These are phyloP conservation scores for Iodosphaeria phyllophila DNA, from an alignment of 2,329 filamentous ascomycete genomes.

Conservation along the genomic window DNA sequence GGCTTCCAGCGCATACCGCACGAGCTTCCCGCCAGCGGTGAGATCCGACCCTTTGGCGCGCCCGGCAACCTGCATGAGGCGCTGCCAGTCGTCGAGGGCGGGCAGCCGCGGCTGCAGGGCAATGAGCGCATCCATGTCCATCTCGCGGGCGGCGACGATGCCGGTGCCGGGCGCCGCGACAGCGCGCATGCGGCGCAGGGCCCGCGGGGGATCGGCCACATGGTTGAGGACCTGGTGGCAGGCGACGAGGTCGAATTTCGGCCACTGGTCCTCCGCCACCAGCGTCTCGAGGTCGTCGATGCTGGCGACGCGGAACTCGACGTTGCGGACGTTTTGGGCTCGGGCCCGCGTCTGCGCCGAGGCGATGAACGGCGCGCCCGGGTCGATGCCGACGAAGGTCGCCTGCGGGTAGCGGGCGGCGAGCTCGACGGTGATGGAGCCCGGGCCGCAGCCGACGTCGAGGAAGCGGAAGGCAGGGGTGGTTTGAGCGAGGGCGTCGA, in stretches of 20 bases:
- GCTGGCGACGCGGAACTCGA: constrained; percentile 7
- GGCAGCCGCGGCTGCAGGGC: too few relatives aligned
- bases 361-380: constrained; percentile 3
- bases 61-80: too few relatives aligned
- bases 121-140: too few relatives aligned
- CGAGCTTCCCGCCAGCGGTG: too few relatives aligned
- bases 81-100: too few relatives aligned
- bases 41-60: too few relatives aligned
- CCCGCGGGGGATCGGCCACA: constrained; percentile 26
- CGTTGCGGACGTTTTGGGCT: constrained; percentile 5
- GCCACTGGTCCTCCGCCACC: constrained; percentile 22
- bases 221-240: constrained; percentile 40
- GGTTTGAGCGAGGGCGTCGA: constrained; percentile 17
- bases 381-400: constrained; percentile 16
- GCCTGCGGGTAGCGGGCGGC: constrained; percentile 18
- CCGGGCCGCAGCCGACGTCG: constrained; percentile 23
- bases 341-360: constrained; percentile 4
- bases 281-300: constrained; percentile 9
- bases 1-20: too few relatives aligned
- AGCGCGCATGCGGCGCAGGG: constrained; percentile 32
- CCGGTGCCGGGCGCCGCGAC: constrained; percentile 34
- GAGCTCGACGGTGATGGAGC: constrained; percentile 21
- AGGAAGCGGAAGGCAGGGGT: constrained; percentile 17
- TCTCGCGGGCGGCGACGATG: constrained; percentile 18
- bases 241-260: constrained; percentile 41